Conservation (phyloP, 179 eudicot genomes). For the Drosera spatulata region DNA sequence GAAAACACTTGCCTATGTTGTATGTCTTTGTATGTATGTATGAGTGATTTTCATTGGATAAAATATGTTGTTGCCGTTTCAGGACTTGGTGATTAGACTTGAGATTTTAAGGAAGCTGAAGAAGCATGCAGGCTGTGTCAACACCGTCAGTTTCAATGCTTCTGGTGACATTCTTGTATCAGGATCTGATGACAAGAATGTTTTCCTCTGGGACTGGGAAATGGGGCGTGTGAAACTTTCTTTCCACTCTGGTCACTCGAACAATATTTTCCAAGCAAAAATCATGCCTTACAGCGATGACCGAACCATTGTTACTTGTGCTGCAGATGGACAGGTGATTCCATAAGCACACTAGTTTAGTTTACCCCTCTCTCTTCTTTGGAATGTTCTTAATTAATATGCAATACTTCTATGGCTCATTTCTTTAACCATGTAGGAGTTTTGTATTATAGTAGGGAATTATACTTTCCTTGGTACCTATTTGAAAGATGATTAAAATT, state of each 20-base stretch:
- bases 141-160: conserved; percentile 58
- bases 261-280: conserved; percentile 60
- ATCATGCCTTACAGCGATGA: conserved; percentile 76
- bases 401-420: neutral
- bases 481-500: too few species aligned
- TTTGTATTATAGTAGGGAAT: too few species aligned
- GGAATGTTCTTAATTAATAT: neutral
- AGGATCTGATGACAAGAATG: conserved; percentile 68
- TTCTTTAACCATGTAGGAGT: neutral
- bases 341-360: neutral
- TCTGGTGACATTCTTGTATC: conserved; percentile 61
- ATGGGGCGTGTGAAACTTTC: conserved; percentile 25
- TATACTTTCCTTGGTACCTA: too few species aligned
- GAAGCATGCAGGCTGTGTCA: conserved; percentile 62
- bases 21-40: too few species aligned
- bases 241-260: conserved; percentile 60
- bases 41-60: too few species aligned
- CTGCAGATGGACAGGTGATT: conserved; percentile 80
- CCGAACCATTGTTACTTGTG: conserved; percentile 49
- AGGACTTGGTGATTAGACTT: too few species aligned
- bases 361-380: neutral
- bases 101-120: too few species aligned
- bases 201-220: conserved; percentile 71
- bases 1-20: too few species aligned
- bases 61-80: too few species aligned